These are phyloP conservation scores for Anisodus tanguticus DNA, from an alignment of 257 asterid species.

Conservation along the genomic window DNA sequence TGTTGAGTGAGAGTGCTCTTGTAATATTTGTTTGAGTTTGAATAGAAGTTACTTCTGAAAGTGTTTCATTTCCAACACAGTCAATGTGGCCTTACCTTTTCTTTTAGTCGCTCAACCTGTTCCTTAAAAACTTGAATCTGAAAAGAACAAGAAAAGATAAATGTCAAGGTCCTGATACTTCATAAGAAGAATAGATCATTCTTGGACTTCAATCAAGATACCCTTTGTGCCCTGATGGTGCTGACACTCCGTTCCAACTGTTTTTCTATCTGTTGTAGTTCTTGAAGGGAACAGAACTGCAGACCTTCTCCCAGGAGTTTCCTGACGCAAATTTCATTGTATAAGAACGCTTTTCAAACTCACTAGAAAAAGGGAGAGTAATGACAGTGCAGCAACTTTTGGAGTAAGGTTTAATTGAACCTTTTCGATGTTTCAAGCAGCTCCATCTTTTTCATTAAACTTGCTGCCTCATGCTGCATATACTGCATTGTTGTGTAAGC, in stretches of 20 bases:
- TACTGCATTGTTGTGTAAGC: constrained; percentile 42
- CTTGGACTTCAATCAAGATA: constrained; percentile 4
- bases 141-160: background rate
- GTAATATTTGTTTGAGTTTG: too few species aligned
- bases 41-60: too few species aligned
- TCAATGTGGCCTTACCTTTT: constrained; percentile 54
- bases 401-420: constrained; percentile 38
- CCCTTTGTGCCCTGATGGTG: constrained; percentile 81
- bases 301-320: constrained; percentile 85
- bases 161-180: background rate
- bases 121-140: constrained; percentile 82
- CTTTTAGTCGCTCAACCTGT: constrained; percentile 71
- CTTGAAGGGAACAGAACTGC: constrained; percentile 65
- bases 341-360: background rate
- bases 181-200: background rate
- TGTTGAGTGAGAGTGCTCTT: too few species aligned
- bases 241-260: constrained; percentile 76
- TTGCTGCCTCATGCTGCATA: constrained; percentile 69
- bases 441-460: constrained; percentile 79
- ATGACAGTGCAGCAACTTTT: background rate
- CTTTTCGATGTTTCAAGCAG: constrained; percentile 74
- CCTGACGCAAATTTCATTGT: constrained; percentile 42
- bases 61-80: too few species aligned
- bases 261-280: constrained; percentile 76
- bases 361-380: background rate